Base-by-base conservation (phyloP, 2,329 filamentous ascomycete genomes). In the Curvularia sp. region DNA sequence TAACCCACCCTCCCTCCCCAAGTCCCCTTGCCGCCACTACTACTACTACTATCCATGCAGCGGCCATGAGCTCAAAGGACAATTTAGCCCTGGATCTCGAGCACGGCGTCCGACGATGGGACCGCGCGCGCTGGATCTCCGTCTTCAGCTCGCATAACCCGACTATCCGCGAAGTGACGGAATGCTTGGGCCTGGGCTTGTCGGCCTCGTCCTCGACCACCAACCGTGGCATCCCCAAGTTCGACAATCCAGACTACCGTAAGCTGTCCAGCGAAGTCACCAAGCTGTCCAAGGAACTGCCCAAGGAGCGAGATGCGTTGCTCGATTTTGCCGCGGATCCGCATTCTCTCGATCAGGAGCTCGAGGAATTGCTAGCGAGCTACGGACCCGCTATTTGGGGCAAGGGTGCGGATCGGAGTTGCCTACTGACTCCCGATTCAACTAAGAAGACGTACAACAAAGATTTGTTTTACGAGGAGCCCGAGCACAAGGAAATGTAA, bases 181-280 rank as follows among this genome's bases (percentile, higher is more conserved):
- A 76, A 61, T 74, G 70, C 57, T 62, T 76, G 49, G 74, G 74
- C 44, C 65, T 76, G 46, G 72, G 72, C 60, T 60, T 75, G 43
- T 73, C 71, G 20, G 71, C 73, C 47, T 73, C 71, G n/a, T 71
- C 69, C 57, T 73, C 70, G 22, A 75, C 70, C 47, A 75, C 73
- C 44, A 75, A 75, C 60, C 71, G 73, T 55, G 74, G 74, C 63
- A 76, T 76, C 53, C 73, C 73, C 56, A 76, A 76, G 49, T 76
- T 76, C 68, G 74, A 76, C 67, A 74, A 74, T 42, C 74, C 74
- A 28, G 72, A 76, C 46, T 74, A 73, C 61, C 70, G 69, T 59
- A 75, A 72, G 61, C 66, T 76, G 31, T 75, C 73, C 7, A 73
- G 68, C 65, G 73, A 75, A 53, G 72, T 76, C 58, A 72, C 71